These are phyloP conservation scores for Termitomyces sp. DNA, from an alignment of 768 basidiomycete species.

Conservation along the genomic window DNA sequence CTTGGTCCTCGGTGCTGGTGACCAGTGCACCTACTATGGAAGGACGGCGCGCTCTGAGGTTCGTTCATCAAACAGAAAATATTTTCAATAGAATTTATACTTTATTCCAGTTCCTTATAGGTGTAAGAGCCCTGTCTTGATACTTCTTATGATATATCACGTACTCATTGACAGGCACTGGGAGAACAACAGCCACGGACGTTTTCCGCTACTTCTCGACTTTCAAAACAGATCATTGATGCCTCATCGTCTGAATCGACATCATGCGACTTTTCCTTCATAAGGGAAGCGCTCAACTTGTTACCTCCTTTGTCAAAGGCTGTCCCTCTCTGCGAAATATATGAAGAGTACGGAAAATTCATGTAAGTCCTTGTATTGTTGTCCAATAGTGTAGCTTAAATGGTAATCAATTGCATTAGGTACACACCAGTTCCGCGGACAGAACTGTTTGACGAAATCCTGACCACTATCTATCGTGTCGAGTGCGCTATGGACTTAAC, in stretches of 20 bases:
- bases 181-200: conserved; percentile 18
- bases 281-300: conserved; percentile 39
- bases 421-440: conserved; percentile 50
- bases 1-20: conserved; percentile 50
- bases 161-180: conserved; percentile 19
- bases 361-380: conserved; percentile 36
- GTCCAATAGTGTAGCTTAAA: background rate
- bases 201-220: conserved; percentile 9
- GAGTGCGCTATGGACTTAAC: conserved; percentile 28
- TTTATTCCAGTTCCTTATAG: conserved; percentile 50
- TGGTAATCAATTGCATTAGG: conserved; percentile 27
- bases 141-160: background rate
- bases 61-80: conserved; percentile 15
- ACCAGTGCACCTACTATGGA: conserved; percentile 57
- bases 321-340: conserved; percentile 57
- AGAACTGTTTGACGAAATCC: conserved; percentile 55
- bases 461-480: conserved; percentile 51
- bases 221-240: conserved; percentile 40
- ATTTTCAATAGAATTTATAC: background rate
- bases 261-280: conserved; percentile 32
- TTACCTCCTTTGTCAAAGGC: conserved; percentile 62
- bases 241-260: conserved; percentile 32
- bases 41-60: conserved; percentile 70
- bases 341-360: conserved; percentile 59
- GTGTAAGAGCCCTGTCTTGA: conserved; percentile 31